Evolutionary conservation across 2,329 filamentous ascomycete genomes (phyloP), one percentile per base, ranked within the genome.

Genomic region (Paecilomyces fulvus): DNA sequence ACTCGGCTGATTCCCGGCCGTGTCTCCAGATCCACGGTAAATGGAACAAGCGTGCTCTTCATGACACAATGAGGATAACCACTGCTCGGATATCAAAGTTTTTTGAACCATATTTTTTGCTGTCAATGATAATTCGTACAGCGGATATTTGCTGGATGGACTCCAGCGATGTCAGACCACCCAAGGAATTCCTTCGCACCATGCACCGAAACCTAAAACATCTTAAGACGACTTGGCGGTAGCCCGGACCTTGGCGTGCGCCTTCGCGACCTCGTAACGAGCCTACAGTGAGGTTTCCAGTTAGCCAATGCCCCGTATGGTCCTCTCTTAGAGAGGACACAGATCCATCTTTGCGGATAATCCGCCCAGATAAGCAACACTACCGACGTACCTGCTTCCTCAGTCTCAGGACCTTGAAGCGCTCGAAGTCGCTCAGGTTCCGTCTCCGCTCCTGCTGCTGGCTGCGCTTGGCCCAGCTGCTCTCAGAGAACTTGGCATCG

Each of bases 361-460:
- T 17, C 14, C 8, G 14, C 17, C 37, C 37, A 6, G 37, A 17
- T 43, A 43, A 17, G 14, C 7, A 43, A 17, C 17, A 43, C 7
- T 30, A 30, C 52, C 58, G 55, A 81, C 83, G 67, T 75, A 92
- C 90, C 88, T 96, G 92, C 87, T 99, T 99, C 88, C 92, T 95
- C 81, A 97, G 84, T 80, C 92, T 88, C 86, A 97, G 84, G 72
- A 97, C 94, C 89, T 99, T 96, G 90, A 97, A 99, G 79, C 94
- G 88, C 84, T 99, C 94, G 76, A 99, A 99, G 85, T 99, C 94
- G 80, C 87, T 95, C 67, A 99, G 83, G 73, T 85, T 85, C 82
- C 88, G 88, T 83, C 94, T 89, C 82, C 90, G 88, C 79, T 89
- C 83, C 71, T 84, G 83, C 80, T 90, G 88, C 69, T 86, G 85